Evolutionary conservation across 2,329 filamentous ascomycete species (phyloP), one percentile per base, ranked within the genome.

Genomic region (Beauveria brongniartii): DNA sequence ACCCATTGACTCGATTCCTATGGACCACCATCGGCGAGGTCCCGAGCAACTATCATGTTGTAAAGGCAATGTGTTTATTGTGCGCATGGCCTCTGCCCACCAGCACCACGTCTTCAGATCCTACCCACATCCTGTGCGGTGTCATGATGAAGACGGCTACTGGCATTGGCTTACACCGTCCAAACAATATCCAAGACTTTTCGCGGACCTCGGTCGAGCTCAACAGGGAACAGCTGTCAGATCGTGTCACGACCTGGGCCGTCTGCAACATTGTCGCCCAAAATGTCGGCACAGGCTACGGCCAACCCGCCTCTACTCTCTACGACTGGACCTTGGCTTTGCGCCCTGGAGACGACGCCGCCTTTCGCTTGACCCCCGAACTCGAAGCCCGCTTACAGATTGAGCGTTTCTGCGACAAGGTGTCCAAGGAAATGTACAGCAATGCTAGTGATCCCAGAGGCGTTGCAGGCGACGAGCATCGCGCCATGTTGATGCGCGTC

Each of bases 121-220:
- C 89, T 3, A 93, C 90, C 1, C 91, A 92, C 70, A 92, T 91
- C 70, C 77, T 92, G 20, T 88, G 87, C 66, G 90, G 90, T 57
- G 84, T 91, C 63, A 91, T 93, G 88, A 92, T 93, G 84, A 91
- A 92, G 75, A 85, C 90, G 24, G 90, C 90, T 9, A 92, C 91
- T 65, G 89, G 91, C 65, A 91, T 92, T 66, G 90, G 90, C 22
- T 79, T 94, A 58, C 90, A 94, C 69, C 83, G 90, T 53, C 90
- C 90, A 14, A 91, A 88, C 59, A 87, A 92, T 71, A 90, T 89
- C 50, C 89, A 92, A 71, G 90, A 93, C 71, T 94, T 93, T 71
- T 91, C 89, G 1, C 79, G 89, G 55, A 87, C 89, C 30, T 87
- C 85, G 2, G 80, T 90, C 37, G 87, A 92, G 65, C 78, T 93